These are phyloP conservation scores for Penicillium turbatum DNA, from an alignment of 495 filamentous ascomycete species.

Conservation along the genomic window DNA sequence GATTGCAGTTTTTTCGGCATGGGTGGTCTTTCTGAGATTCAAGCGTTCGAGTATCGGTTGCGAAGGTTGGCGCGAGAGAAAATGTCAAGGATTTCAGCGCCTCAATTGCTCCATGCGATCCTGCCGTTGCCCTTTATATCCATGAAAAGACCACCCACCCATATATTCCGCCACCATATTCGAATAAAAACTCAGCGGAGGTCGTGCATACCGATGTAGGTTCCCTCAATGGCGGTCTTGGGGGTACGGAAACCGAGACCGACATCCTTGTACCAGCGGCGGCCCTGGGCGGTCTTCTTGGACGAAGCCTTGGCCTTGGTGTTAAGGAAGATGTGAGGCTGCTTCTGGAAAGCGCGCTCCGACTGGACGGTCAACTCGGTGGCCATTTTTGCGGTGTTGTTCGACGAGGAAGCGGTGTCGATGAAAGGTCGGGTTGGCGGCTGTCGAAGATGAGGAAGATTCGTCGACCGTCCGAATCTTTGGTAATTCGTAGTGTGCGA, in stretches of 20 bases:
- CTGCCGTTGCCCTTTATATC: slow-evolving; percentile 19
- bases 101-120: slow-evolving; percentile 7
- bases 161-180: slow-evolving; percentile 16
- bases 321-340: slow-evolving; percentile 99
- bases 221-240: slow-evolving; percentile 94
- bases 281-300: slow-evolving; percentile 77
- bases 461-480: slow-evolving; percentile 38
- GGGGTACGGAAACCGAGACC: slow-evolving; percentile 98
- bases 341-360: slow-evolving; percentile 98
- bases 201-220: slow-evolving; percentile 88
- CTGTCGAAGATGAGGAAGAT: slow-evolving; percentile 45
- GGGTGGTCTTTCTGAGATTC: slow-evolving; percentile 12
- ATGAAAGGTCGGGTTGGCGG: slow-evolving; percentile 35
- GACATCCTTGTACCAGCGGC: slow-evolving; percentile 99
- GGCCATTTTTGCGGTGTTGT: slow-evolving; percentile 78
- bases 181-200: slow-evolving; percentile 24
- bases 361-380: slow-evolving; percentile 98
- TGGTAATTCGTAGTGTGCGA: slow-evolving; percentile 34
- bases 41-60: neutral
- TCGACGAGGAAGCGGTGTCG: slow-evolving; percentile 42
- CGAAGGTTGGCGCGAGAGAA: neutral
- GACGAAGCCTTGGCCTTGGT: slow-evolving; percentile 83
- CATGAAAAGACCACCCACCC: slow-evolving; percentile 22
- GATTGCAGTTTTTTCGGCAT: slow-evolving; percentile 8
- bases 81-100: neutral